Evolutionary conservation across 140 eudicot genomes (phyloP).

Genomic region (Eryngium alpinum): DNA sequence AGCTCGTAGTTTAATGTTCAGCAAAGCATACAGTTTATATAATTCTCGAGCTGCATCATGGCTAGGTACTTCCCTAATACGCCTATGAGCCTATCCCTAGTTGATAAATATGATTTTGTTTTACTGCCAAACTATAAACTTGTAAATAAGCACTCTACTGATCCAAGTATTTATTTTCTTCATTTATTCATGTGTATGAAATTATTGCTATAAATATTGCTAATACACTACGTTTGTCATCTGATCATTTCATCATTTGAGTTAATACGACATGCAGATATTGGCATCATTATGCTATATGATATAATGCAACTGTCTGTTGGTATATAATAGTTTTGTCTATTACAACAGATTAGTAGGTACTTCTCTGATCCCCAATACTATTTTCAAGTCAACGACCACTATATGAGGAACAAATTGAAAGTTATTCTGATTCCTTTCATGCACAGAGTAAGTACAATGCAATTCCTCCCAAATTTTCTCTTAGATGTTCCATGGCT

Average conservation of each 20-base stretch:
- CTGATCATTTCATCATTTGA: background rate
- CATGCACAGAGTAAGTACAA: conserved; percentile 53
- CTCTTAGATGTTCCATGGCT: background rate
- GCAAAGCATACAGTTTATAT: no score
- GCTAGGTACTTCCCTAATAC: no score
- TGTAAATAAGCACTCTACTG: no score
- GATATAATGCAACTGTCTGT: background rate
- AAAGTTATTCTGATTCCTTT: conserved; percentile 69
- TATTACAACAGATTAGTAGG: conserved; percentile 39
- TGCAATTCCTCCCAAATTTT: background rate
- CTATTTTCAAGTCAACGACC: conserved; percentile 74
- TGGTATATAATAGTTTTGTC: background rate
- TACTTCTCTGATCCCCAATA: conserved; percentile 66
- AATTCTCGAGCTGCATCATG: no score
- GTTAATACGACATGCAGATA: background rate
- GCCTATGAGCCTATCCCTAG: no score
- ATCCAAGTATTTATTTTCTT: no score
- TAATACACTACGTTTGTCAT: background rate
- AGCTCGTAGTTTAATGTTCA: no score
- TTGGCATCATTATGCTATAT: background rate
- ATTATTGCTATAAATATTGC: no score
- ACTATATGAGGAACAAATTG: conserved; percentile 63
- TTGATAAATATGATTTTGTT: no score
- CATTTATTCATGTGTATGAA: no score
- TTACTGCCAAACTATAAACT: no score